These are phyloP conservation scores for Lachnellula subtilissima DNA, from an alignment of 2,329 filamentous ascomycete genomes.

Conservation along the genomic window DNA sequence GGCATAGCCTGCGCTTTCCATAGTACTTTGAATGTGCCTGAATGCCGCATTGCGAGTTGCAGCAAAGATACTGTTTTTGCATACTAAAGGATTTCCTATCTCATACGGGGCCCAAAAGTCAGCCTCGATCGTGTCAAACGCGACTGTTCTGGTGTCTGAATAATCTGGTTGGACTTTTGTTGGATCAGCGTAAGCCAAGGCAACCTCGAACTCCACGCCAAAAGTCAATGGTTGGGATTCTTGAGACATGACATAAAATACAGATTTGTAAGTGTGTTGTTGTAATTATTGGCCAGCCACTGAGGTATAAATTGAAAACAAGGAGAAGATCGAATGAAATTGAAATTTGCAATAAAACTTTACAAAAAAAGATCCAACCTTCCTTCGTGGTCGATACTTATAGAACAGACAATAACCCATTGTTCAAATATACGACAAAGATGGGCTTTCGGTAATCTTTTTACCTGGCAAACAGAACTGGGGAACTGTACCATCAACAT, in stretches of 20 bases:
- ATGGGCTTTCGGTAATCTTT: too few relatives aligned
- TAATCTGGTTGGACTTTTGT: not conserved
- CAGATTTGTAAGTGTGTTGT: not conserved
- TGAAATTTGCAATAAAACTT: too few relatives aligned
- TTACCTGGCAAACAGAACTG: too few relatives aligned
- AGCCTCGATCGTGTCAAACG: not conserved
- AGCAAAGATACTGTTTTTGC: not conserved
- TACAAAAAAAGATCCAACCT: too few relatives aligned
- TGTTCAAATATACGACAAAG: too few relatives aligned
- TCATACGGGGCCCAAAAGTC: not conserved
- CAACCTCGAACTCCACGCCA: constrained; percentile 26
- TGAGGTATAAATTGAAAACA: too few relatives aligned
- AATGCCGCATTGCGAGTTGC: not conserved
- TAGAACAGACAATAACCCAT: too few relatives aligned
- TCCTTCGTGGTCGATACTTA: too few relatives aligned
- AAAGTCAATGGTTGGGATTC: constrained; percentile 15
- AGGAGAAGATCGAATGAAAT: too few relatives aligned
- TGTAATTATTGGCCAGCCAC: not conserved
- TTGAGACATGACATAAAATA: not conserved
- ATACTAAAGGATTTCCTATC: not conserved
- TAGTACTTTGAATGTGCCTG: not conserved
- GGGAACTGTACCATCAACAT: too few relatives aligned
- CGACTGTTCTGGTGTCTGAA: not conserved
- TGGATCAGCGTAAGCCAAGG: not conserved
- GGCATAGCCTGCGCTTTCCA: not conserved